These are phyloP conservation scores for Thielaviopsis populi DNA, from an alignment of 2,329 filamentous ascomycete species.

Conservation along the genomic window DNA sequence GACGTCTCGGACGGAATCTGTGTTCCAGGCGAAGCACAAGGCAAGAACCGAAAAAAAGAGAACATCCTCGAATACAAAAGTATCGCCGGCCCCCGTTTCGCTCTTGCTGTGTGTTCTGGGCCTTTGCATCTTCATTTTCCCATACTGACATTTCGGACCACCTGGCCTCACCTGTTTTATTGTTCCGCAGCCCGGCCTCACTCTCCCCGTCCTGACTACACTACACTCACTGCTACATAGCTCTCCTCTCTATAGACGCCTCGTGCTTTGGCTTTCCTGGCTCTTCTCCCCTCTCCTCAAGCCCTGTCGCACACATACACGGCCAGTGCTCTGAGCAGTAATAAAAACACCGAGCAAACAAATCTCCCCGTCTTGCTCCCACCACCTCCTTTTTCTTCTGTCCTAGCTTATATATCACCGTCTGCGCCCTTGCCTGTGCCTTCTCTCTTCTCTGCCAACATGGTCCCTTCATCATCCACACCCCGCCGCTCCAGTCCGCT, in stretches of 20 bases:
- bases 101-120: neutral
- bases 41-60: neutral
- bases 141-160: neutral
- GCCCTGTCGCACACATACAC: slow-evolving; percentile 1
- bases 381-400: neutral
- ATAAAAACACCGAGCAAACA: neutral
- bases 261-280: neutral
- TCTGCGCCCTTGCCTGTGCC: neutral
- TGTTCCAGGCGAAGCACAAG: neutral
- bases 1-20: neutral
- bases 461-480: slow-evolving; percentile 4
- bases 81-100: slow-evolving; percentile 3
- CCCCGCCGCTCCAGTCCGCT: slow-evolving; percentile 5
- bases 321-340: neutral
- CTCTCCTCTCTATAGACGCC: neutral
- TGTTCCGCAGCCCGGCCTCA: neutral
- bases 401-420: neutral
- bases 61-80: neutral
- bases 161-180: neutral
- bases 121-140: neutral
- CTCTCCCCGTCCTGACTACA: neutral
- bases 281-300: neutral
- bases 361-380: neutral
- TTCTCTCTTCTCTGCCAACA: slow-evolving; percentile 9
- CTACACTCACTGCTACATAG: too few relatives aligned